Base-by-base conservation (phyloP, 805 yeast genomes). In the Yarrowia divulgata region DNA sequence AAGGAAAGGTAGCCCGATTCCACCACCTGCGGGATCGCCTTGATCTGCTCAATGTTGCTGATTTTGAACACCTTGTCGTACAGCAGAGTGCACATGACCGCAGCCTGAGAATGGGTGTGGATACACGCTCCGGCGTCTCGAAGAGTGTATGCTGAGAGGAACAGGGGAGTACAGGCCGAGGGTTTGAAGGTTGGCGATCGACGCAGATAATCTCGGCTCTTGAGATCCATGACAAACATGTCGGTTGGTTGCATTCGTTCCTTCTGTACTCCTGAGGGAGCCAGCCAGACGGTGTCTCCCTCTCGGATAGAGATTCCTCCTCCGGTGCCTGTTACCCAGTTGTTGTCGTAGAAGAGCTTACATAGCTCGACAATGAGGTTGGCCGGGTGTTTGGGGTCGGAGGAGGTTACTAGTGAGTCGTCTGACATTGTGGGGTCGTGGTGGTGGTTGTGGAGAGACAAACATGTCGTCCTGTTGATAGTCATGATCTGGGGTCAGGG, bases 191-290 rank as follows among this genome's bases (percentile, higher is more conserved):
- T 78, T 55, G 81, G 77, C 1, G 97, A 97, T n/a, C 81, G 81
- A 45, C 90, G 79, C 16, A 89, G 69, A 70, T 88, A 85, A 57
- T 83, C 81, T 63, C 82, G 79, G 8, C 85, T 81, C 4, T 83
- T 80, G n/a, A 81, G 77, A 70, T 88, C 87, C 80, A 88, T 86
- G 14, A 91, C 91, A 77, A 91, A 91, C 86, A 93, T 84, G 76
- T 94, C 91, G 71, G 85, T 83, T 4, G 97, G 97, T 49, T 83
- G 79, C 86, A 93, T 88, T 71, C 93, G 82, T 75, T 93, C 98
- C 80, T 93, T 93, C 77, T 93, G 97, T 9, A 93, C 97, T 1
- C 98, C 98, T n/a, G 97, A 90, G 5, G 98, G 98, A 0, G 98
- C 96, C 49, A 93, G 84, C 77, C 84, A 93, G 18, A 91, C 85